Evolutionary conservation across 2,329 filamentous ascomycete species (phyloP).

Genomic region (Alternaria gansuensis): DNA sequence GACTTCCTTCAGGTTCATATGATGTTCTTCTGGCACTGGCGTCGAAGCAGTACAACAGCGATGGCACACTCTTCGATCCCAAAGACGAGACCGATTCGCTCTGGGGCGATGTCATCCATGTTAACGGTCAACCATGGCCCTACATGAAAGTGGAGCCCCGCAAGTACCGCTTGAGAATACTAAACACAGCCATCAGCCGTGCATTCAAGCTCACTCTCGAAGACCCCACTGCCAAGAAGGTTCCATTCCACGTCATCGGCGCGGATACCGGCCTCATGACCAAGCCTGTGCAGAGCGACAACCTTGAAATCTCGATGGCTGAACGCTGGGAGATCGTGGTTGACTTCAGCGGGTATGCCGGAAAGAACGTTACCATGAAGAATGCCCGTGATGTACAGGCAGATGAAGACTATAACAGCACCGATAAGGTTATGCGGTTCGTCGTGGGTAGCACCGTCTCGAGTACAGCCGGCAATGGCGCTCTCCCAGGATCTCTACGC

Average conservation of each 20-base stretch:
- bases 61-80: slow-evolving; percentile 62
- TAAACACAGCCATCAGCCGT: slow-evolving; percentile 55
- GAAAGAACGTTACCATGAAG: slow-evolving; percentile 61
- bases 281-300: slow-evolving; percentile 56
- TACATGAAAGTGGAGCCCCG: slow-evolving; percentile 66
- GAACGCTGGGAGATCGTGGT: slow-evolving; percentile 69
- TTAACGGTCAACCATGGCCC: slow-evolving; percentile 69
- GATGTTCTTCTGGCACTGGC: slow-evolving; percentile 64
- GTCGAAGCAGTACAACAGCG: slow-evolving; percentile 63
- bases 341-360: slow-evolving; percentile 62
- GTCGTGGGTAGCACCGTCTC: slow-evolving; percentile 55
- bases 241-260: slow-evolving; percentile 65
- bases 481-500: slow-evolving; percentile 40
- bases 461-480: slow-evolving; percentile 37
- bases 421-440: slow-evolving; percentile 54
- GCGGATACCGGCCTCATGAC: slow-evolving; percentile 59
- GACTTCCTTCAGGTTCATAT: slow-evolving; percentile 62
- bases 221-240: slow-evolving; percentile 47
- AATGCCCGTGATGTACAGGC: slow-evolving; percentile 58
- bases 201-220: slow-evolving; percentile 62
- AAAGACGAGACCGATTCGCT: slow-evolving; percentile 59
- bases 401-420: slow-evolving; percentile 63
- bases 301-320: slow-evolving; percentile 63
- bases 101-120: slow-evolving; percentile 67
- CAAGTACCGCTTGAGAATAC: slow-evolving; percentile 67